Conservation (phyloP, 495 filamentous ascomycete genomes). For the Oidiodendron maius region DNA sequence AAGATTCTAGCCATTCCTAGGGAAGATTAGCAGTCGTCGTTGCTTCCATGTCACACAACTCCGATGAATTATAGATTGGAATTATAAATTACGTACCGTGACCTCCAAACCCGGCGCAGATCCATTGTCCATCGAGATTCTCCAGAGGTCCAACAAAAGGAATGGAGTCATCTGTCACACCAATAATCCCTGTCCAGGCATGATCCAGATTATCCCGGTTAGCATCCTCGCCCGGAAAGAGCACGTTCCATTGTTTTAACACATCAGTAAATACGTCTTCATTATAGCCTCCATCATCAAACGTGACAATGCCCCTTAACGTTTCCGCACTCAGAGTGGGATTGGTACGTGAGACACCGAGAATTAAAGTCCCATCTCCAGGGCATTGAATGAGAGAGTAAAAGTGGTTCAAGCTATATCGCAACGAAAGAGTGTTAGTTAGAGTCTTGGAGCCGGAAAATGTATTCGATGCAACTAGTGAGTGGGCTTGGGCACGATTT, state of each 20-base stretch:
- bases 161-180: conserved; percentile 27
- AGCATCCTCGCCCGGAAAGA: conserved; percentile 15
- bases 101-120: conserved; percentile 27
- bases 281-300: conserved; percentile 19
- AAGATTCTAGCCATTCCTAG: conserved; percentile 29
- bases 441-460: conserved; percentile 12
- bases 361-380: conserved; percentile 23
- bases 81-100: no score
- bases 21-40: no score
- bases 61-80: not conserved
- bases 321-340: conserved; percentile 18
- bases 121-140: conserved; percentile 21
- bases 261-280: conserved; percentile 23
- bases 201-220: conserved; percentile 21
- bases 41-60: conserved; percentile 1
- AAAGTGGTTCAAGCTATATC: conserved; percentile 25
- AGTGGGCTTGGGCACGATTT: conserved; percentile 26
- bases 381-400: conserved; percentile 24
- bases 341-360: conserved; percentile 22
- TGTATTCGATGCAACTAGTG: conserved; percentile 19
- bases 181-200: conserved; percentile 27
- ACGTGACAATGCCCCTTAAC: conserved; percentile 1
- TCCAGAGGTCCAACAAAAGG: conserved; percentile 22
- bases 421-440: conserved; percentile 23
- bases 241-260: conserved; percentile 13